Evolutionary conservation across 805 yeast species (phyloP).

Genomic region (Sugiyamaella boreocaroliniensis): DNA sequence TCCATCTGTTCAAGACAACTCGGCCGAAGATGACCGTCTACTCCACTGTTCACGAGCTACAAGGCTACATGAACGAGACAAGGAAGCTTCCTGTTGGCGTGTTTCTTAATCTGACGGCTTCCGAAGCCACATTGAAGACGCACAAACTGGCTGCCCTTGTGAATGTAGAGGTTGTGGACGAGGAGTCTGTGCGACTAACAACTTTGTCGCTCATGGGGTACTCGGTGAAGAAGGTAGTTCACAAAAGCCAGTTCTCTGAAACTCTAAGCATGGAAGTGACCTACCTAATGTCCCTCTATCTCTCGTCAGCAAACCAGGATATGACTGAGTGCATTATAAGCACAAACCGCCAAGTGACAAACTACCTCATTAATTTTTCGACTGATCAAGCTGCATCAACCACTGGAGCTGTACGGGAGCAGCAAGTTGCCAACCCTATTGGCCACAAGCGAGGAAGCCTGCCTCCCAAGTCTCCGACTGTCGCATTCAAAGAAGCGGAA

Average conservation of each 20-base stretch:
- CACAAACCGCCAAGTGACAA: conserved; percentile 25
- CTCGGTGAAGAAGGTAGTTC: conserved; percentile 23
- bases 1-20: conserved; percentile 65
- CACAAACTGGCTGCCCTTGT: conserved; percentile 42
- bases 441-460: conserved; percentile 1
- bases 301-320: conserved; percentile 33
- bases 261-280: conserved; percentile 37
- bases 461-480: conserved; percentile 4
- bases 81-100: conserved; percentile 55
- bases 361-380: conserved; percentile 25
- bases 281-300: conserved; percentile 30
- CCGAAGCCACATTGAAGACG: conserved; percentile 32
- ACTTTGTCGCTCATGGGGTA: conserved; percentile 23
- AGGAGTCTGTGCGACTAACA: conserved; percentile 21
- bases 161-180: conserved; percentile 39
- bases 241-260: conserved; percentile 31
- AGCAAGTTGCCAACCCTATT: neutral
- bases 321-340: conserved; percentile 27
- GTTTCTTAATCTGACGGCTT: conserved; percentile 52
- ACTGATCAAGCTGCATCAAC: conserved; percentile 10
- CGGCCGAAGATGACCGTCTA: conserved; percentile 24
- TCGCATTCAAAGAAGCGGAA: conserved; percentile 1
- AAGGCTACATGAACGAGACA: conserved; percentile 29
- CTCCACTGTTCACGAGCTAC: conserved; percentile 34
- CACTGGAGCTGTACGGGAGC: neutral